Percentiles rank a stretch among this genome's conserved stretches.
Evolutionary conservation across 2,329 filamentous ascomycete genomes (phyloP).

Genomic region (Ascosphaera apis): DNA sequence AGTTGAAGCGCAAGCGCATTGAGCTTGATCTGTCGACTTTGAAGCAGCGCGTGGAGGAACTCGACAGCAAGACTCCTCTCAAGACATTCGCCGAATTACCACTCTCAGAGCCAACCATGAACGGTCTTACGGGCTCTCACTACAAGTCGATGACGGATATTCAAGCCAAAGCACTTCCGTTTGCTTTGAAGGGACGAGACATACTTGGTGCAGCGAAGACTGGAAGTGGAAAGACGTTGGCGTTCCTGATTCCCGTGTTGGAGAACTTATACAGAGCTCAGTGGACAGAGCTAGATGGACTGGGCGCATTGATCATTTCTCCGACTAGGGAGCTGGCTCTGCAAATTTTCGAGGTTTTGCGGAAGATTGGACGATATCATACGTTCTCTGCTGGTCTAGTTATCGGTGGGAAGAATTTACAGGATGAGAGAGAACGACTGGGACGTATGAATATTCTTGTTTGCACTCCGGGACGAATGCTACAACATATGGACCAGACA

Average conservation of each 20-base stretch:
- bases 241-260: conserved; percentile 56
- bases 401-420: conserved; percentile 82
- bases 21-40: conserved; percentile 21
- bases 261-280: conserved; percentile 61
- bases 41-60: conserved; percentile 19
- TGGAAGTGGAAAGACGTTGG: conserved; percentile 78
- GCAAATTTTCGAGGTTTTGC: conserved; percentile 80
- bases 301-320: conserved; percentile 81
- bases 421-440: conserved; percentile 58
- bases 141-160: conserved; percentile 86
- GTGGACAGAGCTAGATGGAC: conserved; percentile 50
- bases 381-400: conserved; percentile 53
- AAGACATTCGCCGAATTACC: conserved; percentile 65
- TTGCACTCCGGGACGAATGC: conserved; percentile 78
- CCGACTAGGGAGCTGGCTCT: conserved; percentile 87
- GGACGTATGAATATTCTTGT: conserved; percentile 67
- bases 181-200: conserved; percentile 67
- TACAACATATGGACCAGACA: conserved; percentile 81
- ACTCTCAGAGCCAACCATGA: conserved; percentile 55
- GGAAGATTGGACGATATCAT: conserved; percentile 55
- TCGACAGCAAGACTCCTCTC: conserved; percentile 25
- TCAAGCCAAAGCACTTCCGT: conserved; percentile 84
- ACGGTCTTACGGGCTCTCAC: conserved; percentile 63
- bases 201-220: conserved; percentile 92
- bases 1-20: conserved; percentile 24